Base-by-base conservation (phyloP, 441 rosid species). In the Aleurites moluccanus region DNA sequence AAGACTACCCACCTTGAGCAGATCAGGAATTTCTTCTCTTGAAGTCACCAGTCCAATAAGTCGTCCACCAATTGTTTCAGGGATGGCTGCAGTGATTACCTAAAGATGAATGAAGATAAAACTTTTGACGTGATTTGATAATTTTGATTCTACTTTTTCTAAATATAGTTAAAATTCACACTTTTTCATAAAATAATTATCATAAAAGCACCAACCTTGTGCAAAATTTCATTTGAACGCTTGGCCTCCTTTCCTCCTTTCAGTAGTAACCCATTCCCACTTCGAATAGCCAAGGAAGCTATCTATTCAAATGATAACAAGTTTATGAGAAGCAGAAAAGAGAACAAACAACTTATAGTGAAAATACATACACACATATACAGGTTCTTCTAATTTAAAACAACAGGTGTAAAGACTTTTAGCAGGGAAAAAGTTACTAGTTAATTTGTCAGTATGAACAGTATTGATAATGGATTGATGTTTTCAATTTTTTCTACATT, bases 171-270 rank as follows among this genome's bases (percentile, higher is more conserved):
- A 27, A 23, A 30, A 38, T 38, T 63, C 57, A 52, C 27, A 20
- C 30, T 47, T 59, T 75, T 72, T 76, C 44, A 61, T 64, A 65
- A 75, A 45, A 45, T 50, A 50, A 66, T 38, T 42, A 40, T 64
- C 53, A 35, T 70, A 47, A 21, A 23, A 33, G 75, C 77, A 72
- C 50, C 50, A 78, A 91, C 99, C 96, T 92, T 93, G 81, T 93
- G 97, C 85, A 96, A 78, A 82, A 93, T 87, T 73, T 93, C 96
- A 90, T 96, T 96, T 63, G 99, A 93, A 42, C 88, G 86, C 86
- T 81, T 87, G 73, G 99, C 98, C 77, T 96, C 99, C 83, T 92
- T 96, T 71, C 98, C 99, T 69, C 98, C 99, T 83, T 96, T 96
- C 82, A 96, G 76, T 59, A 96, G 89, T 75, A 93, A 92, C 63